phyloP scores from a whole-genome alignment of 75 land plant genomes.

The Pinus albicaulis region DNA sequence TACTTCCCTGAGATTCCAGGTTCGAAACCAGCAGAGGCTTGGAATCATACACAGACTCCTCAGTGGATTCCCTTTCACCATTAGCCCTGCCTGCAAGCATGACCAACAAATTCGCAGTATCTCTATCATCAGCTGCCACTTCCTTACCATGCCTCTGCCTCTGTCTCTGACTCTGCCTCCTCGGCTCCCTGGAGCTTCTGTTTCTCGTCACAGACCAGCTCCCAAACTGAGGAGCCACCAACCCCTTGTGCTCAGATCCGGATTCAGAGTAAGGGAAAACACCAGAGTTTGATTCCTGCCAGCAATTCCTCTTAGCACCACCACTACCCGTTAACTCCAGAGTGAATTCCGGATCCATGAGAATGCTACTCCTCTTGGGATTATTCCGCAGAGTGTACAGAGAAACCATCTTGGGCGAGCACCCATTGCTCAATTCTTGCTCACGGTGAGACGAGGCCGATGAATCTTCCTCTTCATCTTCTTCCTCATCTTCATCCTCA shows the following conservation, averaged over 20 bases:
- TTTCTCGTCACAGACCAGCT: slow-evolving; percentile 11
- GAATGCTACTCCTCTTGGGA: slow-evolving; percentile 12
- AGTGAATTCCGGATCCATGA: slow-evolving; percentile 11
- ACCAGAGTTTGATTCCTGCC: slow-evolving; percentile 3
- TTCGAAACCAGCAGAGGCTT: neutral
- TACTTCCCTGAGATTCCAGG: slow-evolving; percentile 13
- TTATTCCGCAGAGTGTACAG: slow-evolving; percentile 13
- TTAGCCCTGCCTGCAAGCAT: slow-evolving; percentile 6
- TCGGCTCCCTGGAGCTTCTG: neutral
- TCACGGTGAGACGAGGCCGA: neutral
- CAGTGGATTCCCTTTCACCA: slow-evolving; percentile 7
- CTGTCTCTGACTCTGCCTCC: neutral
- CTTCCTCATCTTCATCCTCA: neutral
- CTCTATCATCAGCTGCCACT: slow-evolving; percentile 7
- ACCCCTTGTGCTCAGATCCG: slow-evolving; percentile 7
- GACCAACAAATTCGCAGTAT: slow-evolving; percentile 11
- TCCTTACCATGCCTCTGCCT: neutral
- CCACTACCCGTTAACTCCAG: neutral
- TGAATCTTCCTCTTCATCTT: neutral
- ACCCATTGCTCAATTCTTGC: neutral
- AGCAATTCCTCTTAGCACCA: neutral
- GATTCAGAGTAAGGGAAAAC: slow-evolving; percentile 1
- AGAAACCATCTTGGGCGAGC: slow-evolving; percentile 6
- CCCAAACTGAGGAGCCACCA: neutral
- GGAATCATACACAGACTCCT: slow-evolving; percentile 14